These are phyloP conservation scores for Hydnomerulius pinastri DNA, from an alignment of 768 basidiomycete genomes.

Conservation along the genomic window DNA sequence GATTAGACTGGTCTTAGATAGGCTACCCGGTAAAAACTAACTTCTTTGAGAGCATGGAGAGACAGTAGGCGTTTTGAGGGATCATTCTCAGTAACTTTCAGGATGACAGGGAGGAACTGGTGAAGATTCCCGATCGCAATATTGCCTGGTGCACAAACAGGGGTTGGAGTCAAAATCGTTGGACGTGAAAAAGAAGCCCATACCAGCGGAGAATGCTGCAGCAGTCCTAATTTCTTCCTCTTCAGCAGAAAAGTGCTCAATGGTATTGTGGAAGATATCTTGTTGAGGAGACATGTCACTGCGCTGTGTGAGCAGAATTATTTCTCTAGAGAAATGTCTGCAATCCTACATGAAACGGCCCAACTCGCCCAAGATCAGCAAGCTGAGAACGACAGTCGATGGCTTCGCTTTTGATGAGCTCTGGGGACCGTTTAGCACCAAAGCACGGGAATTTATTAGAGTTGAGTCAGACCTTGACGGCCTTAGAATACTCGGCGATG, in stretches of 20 bases:
- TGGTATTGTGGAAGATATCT: conserved; percentile 74
- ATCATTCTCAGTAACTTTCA: conserved; percentile 75
- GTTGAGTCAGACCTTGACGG: conserved; percentile 65
- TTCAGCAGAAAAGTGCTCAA: conserved; percentile 73
- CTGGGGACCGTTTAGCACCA: no score
- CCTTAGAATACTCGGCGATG: conserved; percentile 82
- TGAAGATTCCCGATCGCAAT: conserved; percentile 92
- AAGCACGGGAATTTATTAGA: no score
- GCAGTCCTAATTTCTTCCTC: conserved; percentile 88
- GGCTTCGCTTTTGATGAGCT: conserved; percentile 63
- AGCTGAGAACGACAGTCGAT: conserved; percentile 73
- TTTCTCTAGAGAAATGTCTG: background rate
- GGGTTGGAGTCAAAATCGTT: background rate
- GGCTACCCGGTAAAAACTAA: conserved; percentile 27
- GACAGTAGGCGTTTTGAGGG: conserved; percentile 80
- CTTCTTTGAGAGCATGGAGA: conserved; percentile 93
- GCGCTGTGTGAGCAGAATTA: conserved; percentile 5
- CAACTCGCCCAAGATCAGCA: conserved; percentile 90
- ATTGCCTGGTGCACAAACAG: conserved; percentile 60
- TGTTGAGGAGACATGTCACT: conserved; percentile 87
- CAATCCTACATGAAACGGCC: conserved; percentile 78
- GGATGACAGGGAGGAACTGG: conserved; percentile 82
- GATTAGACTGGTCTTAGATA: no score
- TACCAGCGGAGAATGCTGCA: conserved; percentile 92
- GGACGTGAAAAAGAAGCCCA: conserved; percentile 16